Base-by-base conservation (phyloP, 164 flowering plant genomes). In the Chloranthus sessilifolius region DNA sequence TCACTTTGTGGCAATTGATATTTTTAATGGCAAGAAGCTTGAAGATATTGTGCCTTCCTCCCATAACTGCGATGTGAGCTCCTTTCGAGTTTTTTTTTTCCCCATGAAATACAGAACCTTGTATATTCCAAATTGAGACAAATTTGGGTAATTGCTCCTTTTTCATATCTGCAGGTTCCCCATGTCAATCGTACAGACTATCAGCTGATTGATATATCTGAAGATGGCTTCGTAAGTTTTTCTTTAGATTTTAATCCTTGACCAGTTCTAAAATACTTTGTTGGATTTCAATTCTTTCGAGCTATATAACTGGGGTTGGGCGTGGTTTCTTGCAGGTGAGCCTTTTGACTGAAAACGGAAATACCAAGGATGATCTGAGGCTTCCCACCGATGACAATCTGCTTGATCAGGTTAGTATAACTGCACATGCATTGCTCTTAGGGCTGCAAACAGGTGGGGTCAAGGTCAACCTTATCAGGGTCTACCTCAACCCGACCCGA, bases 191-290 rank as follows among this genome's bases (percentile, higher is more conserved):
- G 74, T 34, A 65, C 66, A 47, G 74, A 69, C 24, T 69, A 61
- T 59, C 74, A 69, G 64, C 58, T 69, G 50, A 61, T 69, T 69
- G 74, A 65, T 53, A 69, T 65, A 19, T 52, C 74, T 43, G 70
- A 69, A 31, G 67, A 56, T 56, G 61, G 61, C 33, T 63, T 56
- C 51, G 67, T 63, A 51, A 43, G 61, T 51, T 22, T 11, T 2
- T 3, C 25, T 47, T n/a, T n/a, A n/a, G n/a, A n/a, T n/a, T n/a
- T n/a, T n/a, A n/a, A n/a, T n/a, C n/a, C n/a, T n/a, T n/a, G n/a
- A n/a, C n/a, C n/a, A n/a, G n/a, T n/a, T n/a, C n/a, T n/a, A n/a
- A n/a, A n/a, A n/a, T n/a, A n/a, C n/a, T 11, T n/a, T n/a, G n/a
- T n/a, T n/a, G n/a, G n/a, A n/a, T n/a, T n/a, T n/a, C 11, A 34